Base-by-base conservation (phyloP, 2,329 filamentous ascomycete species). In the Salinomyces thailandicus region DNA sequence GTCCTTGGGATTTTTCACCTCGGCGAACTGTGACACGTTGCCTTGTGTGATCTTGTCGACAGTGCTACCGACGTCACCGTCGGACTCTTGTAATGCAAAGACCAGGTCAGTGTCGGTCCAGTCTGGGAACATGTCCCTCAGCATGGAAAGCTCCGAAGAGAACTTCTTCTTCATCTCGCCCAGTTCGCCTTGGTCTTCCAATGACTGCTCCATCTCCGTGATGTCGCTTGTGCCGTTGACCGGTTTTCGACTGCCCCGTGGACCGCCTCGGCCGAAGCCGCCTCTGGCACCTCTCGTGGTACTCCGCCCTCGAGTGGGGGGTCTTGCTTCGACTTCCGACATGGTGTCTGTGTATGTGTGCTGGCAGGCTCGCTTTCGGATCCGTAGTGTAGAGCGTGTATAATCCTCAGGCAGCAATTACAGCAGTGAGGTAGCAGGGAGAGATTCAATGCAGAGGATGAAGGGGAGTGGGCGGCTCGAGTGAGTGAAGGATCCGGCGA, bases 91-190 rank as follows among this genome's bases (percentile, higher is more conserved):
- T 42, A 98, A 72, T 44, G 87, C 87, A 61, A 91, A 91, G 47
- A 96, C 77, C 46, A 96, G 77, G 62, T 96, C 89, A 62, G 87
- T 85, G 57, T 94, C 85, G 52, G 86, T 89, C 91, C 89, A 96
- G 63, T 86, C 81, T 42, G 85, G 78, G 68, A 94, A 95, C 68
- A 96, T 79, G 62, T 94, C 87, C 67, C 85, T 86, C 60, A 98
- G 78, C 54, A 80, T 77, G 44, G 71, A 71, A 52, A 94, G 75
- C 67, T 89, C 84, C 55, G 69, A 68, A 55, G 81, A 75, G 60
- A 93, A 91, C 62, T 84, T 79, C 71, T 85, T 86, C 75, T 93
- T 93, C 59, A 96, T 77, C 65, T 93, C 78, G 58, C 81, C 84
- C 49, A 96, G 74, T 63, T 95, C 87, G 61, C 85, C 83, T 61